Evolutionary conservation across 2,329 filamentous ascomycete species (phyloP), one percentile per base, ranked within the genome.

Genomic region (Colletotrichum musicola): DNA sequence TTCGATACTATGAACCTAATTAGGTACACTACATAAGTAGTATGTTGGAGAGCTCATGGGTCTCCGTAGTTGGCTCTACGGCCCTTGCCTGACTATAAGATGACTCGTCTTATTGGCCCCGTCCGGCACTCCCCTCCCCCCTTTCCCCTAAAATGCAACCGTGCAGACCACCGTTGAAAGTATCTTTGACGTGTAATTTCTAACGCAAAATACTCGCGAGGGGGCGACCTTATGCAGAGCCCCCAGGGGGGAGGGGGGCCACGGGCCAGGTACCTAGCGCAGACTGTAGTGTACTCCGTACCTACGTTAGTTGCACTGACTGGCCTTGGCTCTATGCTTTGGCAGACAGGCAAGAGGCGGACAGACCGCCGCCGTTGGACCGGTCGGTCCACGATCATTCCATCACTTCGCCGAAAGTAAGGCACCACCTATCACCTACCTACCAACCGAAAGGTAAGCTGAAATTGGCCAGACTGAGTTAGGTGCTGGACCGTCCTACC

Each of bases 101-200:
- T 30, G 61, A 60, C 62, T 68, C 62, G 65, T 65, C 65, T 60
- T 13, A 68, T 65, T 68, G 65, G 65, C 42, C 54, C 53, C 47
- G 30, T 50, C 51, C 30, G 40, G 27, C 54, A 40, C 30, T 22
- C 53, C 30, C 55, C 51, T 30, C 64, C 54, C 61, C 30, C 47
- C 42, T 64, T 53, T 7, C 55, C 64, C 55, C 65, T 65, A 55
- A 25, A 56, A 22, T 55, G 50, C 55, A 68, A 50, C 62, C 65
- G 55, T 68, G 65, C 65, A 60, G 44, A 49, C 25, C 42, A 55
- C 65, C 65, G 65, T 65, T 68, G 61, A 68, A 68, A 65, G 61
- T 60, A 68, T 68, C 55, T 68, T 68, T 49, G 55, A 64, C 35
- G 25, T 60, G 62, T 12, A 65, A 68, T 65, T 55, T 64, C 49